phyloP scores from a whole-genome alignment of 371 early-diverging fungal species.

The Mucor saturninus region DNA sequence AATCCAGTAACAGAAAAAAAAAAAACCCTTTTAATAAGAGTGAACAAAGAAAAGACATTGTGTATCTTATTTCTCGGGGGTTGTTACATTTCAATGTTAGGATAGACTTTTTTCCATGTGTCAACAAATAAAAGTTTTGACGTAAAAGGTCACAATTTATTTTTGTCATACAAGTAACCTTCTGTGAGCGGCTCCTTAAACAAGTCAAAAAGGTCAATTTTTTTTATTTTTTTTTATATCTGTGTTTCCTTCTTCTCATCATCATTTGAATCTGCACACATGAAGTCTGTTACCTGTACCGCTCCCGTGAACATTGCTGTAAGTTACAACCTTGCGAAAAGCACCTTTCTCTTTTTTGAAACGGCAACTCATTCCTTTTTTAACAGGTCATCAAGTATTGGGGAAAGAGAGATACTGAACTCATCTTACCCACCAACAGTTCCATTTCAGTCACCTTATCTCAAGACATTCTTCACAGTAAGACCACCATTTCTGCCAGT shows the following conservation, averaged over 20 bases:
- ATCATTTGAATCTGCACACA: constrained; percentile 22
- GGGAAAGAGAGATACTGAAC: constrained; percentile 93
- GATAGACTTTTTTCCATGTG: too few species aligned
- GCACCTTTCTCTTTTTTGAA: not conserved
- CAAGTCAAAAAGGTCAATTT: not conserved
- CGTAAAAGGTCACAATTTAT: too few species aligned
- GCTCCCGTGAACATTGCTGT: constrained; percentile 99
- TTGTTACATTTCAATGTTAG: too few species aligned
- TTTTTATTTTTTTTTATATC: constrained; percentile 4
- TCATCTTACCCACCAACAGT: constrained; percentile 95
- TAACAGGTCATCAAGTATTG: constrained; percentile 92
- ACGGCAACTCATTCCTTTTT: not conserved
- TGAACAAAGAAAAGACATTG: too few species aligned
- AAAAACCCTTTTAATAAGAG: too few species aligned
- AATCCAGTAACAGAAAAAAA: too few species aligned
- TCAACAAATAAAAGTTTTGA: too few species aligned
- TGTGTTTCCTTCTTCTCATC: constrained; percentile 17
- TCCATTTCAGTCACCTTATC: constrained; percentile 97
- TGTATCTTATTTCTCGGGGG: too few species aligned
- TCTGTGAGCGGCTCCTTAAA: constrained; percentile 7
- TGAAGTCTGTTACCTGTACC: constrained; percentile 80
- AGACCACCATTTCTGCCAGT: constrained; percentile 85
- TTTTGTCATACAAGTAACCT: not conserved
- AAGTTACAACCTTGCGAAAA: constrained; percentile 14
- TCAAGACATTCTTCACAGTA: constrained; percentile 93